Base-by-base conservation (phyloP, 176 grass and related monocot species). In the Musa itinerans region DNA sequence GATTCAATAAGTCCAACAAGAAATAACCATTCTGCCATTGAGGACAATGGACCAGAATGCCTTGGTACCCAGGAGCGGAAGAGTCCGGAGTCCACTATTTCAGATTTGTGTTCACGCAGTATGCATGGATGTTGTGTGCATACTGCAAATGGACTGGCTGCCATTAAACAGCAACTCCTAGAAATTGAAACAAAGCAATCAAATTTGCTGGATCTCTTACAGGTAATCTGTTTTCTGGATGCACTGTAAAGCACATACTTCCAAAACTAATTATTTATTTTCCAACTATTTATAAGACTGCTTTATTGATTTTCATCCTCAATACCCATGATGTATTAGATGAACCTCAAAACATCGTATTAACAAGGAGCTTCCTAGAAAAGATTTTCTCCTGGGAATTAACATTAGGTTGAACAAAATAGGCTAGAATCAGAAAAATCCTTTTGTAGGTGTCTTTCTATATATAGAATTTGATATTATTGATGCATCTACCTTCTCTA, bases 181-280 rank as follows among this genome's bases (percentile, higher is more conserved):
- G 95, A 93, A 25, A 99, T 94, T 88, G 86, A 94, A 82, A 91
- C 82, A 24, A 99, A 87, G 70, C 90, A 99, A 84, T 69, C 78
- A 73, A 82, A 76, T 72, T 75, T 99, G 48, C 86, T 89, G 81
- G 78, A 89, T 83, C 70, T 94, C 53, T 62, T 99, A 68, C 88
- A 99, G 88, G 95, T 94, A 80, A 55, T 79, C 76, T 52, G 64
- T 59, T 62, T 54, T 17, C 63, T 10, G 14, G 48, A 1, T 12
- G 56, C 17, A 23, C 9, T 59, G 34, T 6, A 3, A 6, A 43
- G 34, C 3, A 43, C 34, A 43, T 3, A 43, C 34, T 43, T 43
- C 34, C 4, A 43, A 43, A 43, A 43, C 4, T 43, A 43, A 43
- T 43, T 43, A 6, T 43, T 43, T 43, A 43, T 43, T 43, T 43